Evolutionary conservation across 2,329 filamentous ascomycete species (phyloP).

Genomic region (Ophiognomonia clavigignenti-juglandacearum): DNA sequence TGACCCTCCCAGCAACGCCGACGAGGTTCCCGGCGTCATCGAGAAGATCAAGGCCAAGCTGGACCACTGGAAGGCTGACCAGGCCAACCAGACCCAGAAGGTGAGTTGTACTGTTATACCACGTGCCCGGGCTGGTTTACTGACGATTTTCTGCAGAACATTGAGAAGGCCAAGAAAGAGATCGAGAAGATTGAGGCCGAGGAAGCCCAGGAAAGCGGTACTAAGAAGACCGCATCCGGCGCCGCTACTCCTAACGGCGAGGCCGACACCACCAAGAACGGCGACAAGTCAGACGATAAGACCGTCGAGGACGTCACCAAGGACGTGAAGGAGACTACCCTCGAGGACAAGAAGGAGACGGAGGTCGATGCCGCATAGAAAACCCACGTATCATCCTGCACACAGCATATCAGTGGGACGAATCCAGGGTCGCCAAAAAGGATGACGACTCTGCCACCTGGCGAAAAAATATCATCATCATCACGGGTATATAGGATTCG

Average conservation of each 20-base stretch:
- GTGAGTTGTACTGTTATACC: slow-evolving; percentile 47
- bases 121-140: not conserved
- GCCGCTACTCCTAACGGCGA: slow-evolving; percentile 36
- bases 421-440: too few species aligned
- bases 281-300: slow-evolving; percentile 40
- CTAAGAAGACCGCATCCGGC: slow-evolving; percentile 27
- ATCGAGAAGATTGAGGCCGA: slow-evolving; percentile 81
- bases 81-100: slow-evolving; percentile 83
- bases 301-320: slow-evolving; percentile 50
- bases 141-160: slow-evolving; percentile 59
- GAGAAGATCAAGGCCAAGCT: slow-evolving; percentile 95
- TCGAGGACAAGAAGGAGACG: slow-evolving; percentile 48
- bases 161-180: slow-evolving; percentile 93
- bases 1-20: slow-evolving; percentile 80
- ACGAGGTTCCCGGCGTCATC: slow-evolving; percentile 71
- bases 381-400: too few species aligned
- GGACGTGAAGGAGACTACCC: slow-evolving; percentile 45
- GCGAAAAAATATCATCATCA: not conserved
- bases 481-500: not conserved
- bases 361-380: slow-evolving; percentile 19
- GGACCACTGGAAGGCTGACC: slow-evolving; percentile 84
- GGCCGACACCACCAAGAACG: slow-evolving; percentile 27
- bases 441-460: not conserved
- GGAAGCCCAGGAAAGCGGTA: slow-evolving; percentile 40
- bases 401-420: too few species aligned